Evolutionary conservation across 2,329 filamentous ascomycete genomes (phyloP).

Genomic region (Cladosporium sphaerospermum): DNA sequence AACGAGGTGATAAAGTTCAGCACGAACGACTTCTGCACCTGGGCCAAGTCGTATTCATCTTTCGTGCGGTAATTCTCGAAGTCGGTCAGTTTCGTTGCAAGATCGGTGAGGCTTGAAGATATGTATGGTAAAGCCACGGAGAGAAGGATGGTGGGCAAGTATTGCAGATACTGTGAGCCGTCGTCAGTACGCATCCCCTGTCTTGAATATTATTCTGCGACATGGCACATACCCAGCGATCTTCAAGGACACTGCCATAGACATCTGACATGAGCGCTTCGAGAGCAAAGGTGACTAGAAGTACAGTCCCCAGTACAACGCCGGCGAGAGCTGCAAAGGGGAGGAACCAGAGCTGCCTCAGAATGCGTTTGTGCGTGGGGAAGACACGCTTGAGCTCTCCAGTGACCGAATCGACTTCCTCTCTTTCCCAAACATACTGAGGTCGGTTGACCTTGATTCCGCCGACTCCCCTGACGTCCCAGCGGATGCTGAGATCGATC

Average conservation of each 20-base stretch:
- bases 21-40: slow-evolving; percentile 90
- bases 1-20: slow-evolving; percentile 97
- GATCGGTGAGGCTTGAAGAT: slow-evolving; percentile 37
- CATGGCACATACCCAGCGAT: slow-evolving; percentile 2
- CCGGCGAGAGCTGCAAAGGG: slow-evolving; percentile 3
- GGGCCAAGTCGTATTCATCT: slow-evolving; percentile 72
- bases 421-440: slow-evolving; percentile 7
- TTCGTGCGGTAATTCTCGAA: slow-evolving; percentile 83
- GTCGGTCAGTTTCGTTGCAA: slow-evolving; percentile 49
- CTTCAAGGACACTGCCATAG: slow-evolving; percentile 1
- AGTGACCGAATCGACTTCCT: slow-evolving; percentile 5
- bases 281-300: slow-evolving; percentile 2
- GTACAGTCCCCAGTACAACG: neutral
- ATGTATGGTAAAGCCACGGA: slow-evolving; percentile 5
- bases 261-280: slow-evolving; percentile 10
- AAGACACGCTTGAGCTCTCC: slow-evolving; percentile 7
- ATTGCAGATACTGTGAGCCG: slow-evolving; percentile 1
- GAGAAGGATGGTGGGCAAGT: slow-evolving; percentile 1
- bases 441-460: slow-evolving; percentile 6
- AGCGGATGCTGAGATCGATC: slow-evolving; percentile 9
- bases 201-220: too few species aligned
- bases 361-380: slow-evolving; percentile 7
- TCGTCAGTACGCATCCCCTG: neutral
- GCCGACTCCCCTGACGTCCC: slow-evolving; percentile 5
- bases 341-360: slow-evolving; percentile 7